Evolutionary conservation across 495 filamentous ascomycete genomes (phyloP).

Genomic region (Trichocladium uniseriatum): DNA sequence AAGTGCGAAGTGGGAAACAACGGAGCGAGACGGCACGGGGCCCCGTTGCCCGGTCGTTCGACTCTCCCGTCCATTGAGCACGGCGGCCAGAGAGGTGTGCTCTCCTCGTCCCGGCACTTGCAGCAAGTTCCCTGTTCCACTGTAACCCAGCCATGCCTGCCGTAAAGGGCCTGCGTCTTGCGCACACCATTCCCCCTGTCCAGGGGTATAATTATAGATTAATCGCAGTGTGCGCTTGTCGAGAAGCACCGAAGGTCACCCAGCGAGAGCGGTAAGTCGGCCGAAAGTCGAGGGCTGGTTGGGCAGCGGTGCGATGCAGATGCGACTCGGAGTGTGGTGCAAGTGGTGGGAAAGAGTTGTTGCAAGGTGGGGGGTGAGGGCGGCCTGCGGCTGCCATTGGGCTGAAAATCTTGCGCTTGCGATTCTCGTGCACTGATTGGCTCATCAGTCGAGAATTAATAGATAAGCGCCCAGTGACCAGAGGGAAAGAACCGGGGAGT

Average conservation of each 20-base stretch:
- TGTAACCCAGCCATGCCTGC: background rate
- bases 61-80: background rate
- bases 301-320: constrained; percentile 23
- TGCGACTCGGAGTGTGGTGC: constrained; percentile 14
- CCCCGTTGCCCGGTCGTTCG: background rate
- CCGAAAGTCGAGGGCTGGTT: constrained; percentile 35
- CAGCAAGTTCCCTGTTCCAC: background rate
- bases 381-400: constrained; percentile 20
- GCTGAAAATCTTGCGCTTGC: constrained; percentile 23
- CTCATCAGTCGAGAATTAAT: constrained; percentile 5
- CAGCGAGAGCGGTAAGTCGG: constrained; percentile 27
- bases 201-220: constrained; percentile 33
- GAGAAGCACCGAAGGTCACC: constrained; percentile 9
- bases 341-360: constrained; percentile 5
- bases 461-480: constrained; percentile 26
- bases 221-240: constrained; percentile 28
- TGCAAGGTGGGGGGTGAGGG: constrained; percentile 10
- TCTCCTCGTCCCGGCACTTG: constrained; percentile 1
- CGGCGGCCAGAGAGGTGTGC: background rate
- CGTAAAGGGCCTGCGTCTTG: background rate
- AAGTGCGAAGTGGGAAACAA: too few relatives aligned
- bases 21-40: background rate
- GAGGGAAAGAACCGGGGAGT: constrained; percentile 11
- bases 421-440: constrained; percentile 23
- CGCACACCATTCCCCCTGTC: constrained; percentile 3